Percentiles rank a stretch among this genome's conserved stretches.
Evolutionary conservation across 257 asterid species (phyloP).

Genomic region (Solanum habrochaites): DNA sequence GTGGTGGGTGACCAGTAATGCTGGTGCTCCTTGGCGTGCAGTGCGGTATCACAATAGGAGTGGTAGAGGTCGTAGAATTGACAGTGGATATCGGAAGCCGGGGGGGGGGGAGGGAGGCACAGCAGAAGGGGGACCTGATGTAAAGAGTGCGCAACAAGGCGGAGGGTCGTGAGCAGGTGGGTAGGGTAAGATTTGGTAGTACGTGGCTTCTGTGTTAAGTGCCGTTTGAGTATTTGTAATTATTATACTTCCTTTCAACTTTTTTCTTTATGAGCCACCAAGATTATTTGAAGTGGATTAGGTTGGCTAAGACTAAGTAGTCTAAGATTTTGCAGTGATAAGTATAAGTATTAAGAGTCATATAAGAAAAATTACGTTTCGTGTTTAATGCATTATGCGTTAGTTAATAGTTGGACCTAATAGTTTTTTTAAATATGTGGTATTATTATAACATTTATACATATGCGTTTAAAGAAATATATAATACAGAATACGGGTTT

Average conservation of each 20-base stretch:
- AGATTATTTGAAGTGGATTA: not conserved
- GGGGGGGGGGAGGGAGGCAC: too few relatives aligned
- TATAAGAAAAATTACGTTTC: not conserved
- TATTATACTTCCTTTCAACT: not conserved
- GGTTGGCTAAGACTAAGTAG: not conserved
- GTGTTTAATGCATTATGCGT: not conserved
- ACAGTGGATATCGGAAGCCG: too few relatives aligned
- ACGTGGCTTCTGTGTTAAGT: not conserved
- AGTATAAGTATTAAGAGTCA: too few relatives aligned
- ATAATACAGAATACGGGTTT: not conserved
- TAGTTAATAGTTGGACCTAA: not conserved
- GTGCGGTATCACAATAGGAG: too few relatives aligned
- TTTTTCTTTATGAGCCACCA: not conserved
- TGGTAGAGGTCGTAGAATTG: too few relatives aligned
- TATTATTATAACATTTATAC: not conserved
- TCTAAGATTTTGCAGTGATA: not conserved
- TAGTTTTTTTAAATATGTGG: not conserved
- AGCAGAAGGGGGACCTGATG: too few relatives aligned
- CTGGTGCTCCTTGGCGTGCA: too few relatives aligned
- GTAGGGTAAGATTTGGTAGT: too few relatives aligned
- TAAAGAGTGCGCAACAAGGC: too few relatives aligned
- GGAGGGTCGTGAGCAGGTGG: too few relatives aligned
- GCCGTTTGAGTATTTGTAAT: not conserved
- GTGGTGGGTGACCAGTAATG: too few relatives aligned
- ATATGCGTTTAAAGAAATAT: not conserved